Percentiles rank a stretch among this genome's conserved stretches.
Conservation (phyloP, 2,329 filamentous ascomycete species). For the Lachnellula cervina region DNA sequence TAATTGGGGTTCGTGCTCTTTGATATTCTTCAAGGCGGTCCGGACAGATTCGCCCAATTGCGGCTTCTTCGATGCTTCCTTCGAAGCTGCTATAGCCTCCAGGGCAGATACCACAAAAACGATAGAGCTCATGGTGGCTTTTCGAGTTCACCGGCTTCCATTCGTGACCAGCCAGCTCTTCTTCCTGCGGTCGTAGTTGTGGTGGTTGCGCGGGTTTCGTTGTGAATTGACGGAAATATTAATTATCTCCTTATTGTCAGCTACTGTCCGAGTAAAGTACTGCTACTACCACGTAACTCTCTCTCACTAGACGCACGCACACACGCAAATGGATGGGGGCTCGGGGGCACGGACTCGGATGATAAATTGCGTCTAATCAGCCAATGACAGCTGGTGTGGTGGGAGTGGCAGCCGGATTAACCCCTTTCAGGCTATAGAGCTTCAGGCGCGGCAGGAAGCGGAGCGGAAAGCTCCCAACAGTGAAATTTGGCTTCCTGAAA, state of each 20-base stretch:
- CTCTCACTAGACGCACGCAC: not conserved
- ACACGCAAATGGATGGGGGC: not conserved
- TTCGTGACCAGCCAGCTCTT: constrained; percentile 1
- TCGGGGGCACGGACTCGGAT: too few species aligned
- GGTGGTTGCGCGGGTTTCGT: not conserved
- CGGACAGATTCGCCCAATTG: constrained; percentile 77
- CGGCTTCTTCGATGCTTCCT: constrained; percentile 84
- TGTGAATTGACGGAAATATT: not conserved
- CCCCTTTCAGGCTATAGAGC: too few species aligned
- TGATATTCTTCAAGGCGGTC: constrained; percentile 79
- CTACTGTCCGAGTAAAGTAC: too few species aligned
- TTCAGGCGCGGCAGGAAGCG: not conserved
- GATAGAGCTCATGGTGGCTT: constrained; percentile 76
- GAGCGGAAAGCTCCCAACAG: constrained; percentile 7
- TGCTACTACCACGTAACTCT: not conserved
- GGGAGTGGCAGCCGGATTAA: too few species aligned
- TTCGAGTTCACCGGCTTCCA: constrained; percentile 15
- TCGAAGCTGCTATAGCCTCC: constrained; percentile 85
- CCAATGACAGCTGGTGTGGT: not conserved
- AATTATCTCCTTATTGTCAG: not conserved
- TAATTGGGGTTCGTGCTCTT: constrained; percentile 72
- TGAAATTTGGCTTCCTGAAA: constrained; percentile 9
- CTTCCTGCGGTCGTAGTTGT: not conserved
- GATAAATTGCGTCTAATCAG: constrained; percentile 1
- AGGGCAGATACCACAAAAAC: constrained; percentile 93